Evolutionary conservation across 2,329 filamentous ascomycete species (phyloP).

Genomic region (Exophiala lecanii-corni): DNA sequence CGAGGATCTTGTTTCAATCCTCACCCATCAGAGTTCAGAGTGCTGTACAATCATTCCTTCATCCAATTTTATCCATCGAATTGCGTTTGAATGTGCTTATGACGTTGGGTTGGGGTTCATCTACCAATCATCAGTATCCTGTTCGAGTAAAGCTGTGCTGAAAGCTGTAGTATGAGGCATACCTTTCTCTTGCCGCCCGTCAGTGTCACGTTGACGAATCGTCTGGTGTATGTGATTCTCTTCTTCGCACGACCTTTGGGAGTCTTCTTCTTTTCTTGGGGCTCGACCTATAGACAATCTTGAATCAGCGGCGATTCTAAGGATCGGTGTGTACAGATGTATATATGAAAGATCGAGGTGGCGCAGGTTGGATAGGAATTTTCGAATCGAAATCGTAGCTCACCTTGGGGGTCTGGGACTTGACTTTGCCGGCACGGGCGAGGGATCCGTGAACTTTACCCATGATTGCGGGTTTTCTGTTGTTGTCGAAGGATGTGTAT

Average conservation of each 20-base stretch:
- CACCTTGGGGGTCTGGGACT: constrained; percentile 91
- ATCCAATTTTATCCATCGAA: not conserved
- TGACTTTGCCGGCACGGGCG: constrained; percentile 92
- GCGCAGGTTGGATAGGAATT: constrained; percentile 9
- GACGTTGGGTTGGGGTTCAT: constrained; percentile 84
- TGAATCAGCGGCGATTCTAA: not conserved
- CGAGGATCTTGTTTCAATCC: not conserved
- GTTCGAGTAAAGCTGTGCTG: not conserved
- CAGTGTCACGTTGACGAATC: constrained; percentile 97
- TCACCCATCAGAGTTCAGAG: not conserved
- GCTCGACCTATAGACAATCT: constrained; percentile 60
- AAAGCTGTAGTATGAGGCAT: constrained; percentile 34
- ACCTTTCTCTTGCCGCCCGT: constrained; percentile 99
- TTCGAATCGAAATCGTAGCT: too few relatives aligned
- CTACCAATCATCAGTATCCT: constrained; percentile 37
- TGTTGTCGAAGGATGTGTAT: constrained; percentile 7
- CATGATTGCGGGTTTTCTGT: constrained; percentile 56
- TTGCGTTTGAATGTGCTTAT: constrained; percentile 41
- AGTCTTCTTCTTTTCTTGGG: constrained; percentile 91
- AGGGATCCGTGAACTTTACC: constrained; percentile 87
- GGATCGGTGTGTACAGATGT: too few relatives aligned
- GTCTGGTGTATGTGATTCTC: constrained; percentile 91
- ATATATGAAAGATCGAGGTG: constrained; percentile 24
- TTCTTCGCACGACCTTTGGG: constrained; percentile 98
- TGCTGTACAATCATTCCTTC: not conserved